Evolutionary conservation across 352 stramenopile species (phyloP), one percentile per base, ranked within the genome.

Genomic region (Phytophthora ramorum): DNA sequence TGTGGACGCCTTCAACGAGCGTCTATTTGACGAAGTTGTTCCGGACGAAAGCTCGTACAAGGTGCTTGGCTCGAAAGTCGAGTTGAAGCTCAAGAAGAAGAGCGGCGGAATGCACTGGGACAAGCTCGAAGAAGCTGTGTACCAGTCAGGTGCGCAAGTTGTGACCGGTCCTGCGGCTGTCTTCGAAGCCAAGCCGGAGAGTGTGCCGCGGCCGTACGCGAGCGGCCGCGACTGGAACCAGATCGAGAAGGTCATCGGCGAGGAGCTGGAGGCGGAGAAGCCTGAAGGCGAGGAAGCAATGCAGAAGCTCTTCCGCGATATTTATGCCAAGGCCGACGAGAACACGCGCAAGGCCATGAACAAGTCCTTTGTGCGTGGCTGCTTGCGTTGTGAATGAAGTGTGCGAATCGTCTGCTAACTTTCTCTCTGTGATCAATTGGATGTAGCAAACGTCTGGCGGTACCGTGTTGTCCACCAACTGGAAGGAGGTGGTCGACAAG

Each of bases 331-430:
- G 68, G 91, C 91, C 13, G 87, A 96, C 61, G 87, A 96, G 46
- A 93, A 92, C 62, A 98, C 92, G 58, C 83, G 90, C 38, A 87
- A 91, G 16, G 92, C 92, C 34, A 98, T 98, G 92, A 96, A 96
- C 80, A 97, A 98, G 78, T 96, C 85, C 14, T 98, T 97, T 62
- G 85, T 96, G 78, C 57, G 84, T 87, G 14, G 2, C 1, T 59
- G 57, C 19, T 50, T 45, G 4, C 16, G 4, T 24, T 41, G 26
- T 24, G 22, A 24, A 24, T 32, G 26, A 32, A 32, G 26, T 32
- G 32, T 38, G 8, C 10, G 13, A 38, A 16, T 38, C 32, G 32
- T 38, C 3, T 16, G 40, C 40, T 46, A 24, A 46, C 40, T 24
- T 19, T 16, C 10, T 46, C 8, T 57, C 19, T 47, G 44, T 45